phyloP scores from a whole-genome alignment of 2,329 filamentous ascomycete species.

The Phialophora macrospora region DNA sequence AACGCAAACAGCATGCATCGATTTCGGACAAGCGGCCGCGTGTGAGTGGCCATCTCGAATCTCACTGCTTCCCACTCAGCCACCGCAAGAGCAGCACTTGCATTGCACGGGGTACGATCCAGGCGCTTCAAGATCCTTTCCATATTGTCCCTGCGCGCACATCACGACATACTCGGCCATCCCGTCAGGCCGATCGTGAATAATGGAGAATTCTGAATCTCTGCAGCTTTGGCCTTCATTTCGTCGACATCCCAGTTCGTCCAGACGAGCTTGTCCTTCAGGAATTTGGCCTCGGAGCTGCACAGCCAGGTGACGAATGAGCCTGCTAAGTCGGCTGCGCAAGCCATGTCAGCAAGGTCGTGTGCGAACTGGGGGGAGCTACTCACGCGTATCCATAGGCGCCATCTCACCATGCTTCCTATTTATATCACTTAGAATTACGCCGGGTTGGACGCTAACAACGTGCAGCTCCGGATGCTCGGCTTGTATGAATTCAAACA shows the following conservation, averaged over 20 bases:
- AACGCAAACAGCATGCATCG: neutral
- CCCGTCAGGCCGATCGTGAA: constrained; percentile 12
- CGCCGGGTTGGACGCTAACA: constrained; percentile 53
- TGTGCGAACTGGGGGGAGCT: neutral
- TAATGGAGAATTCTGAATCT: constrained; percentile 40
- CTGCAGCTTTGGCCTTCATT: constrained; percentile 48
- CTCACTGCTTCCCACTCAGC: neutral
- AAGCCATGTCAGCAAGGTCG: neutral
- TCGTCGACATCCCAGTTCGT: constrained; percentile 60
- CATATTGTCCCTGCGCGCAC: neutral
- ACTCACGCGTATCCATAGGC: constrained; percentile 14
- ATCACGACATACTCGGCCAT: constrained; percentile 14
- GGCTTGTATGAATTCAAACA: constrained; percentile 50
- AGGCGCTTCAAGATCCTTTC: neutral
- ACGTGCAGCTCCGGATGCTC: constrained; percentile 50
- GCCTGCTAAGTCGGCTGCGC: constrained; percentile 38
- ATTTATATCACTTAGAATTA: constrained; percentile 27
- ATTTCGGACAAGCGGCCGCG: no score
- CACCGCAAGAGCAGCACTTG: neutral
- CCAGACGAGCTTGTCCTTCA: constrained; percentile 56
- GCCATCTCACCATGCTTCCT: constrained; percentile 6
- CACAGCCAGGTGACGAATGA: constrained; percentile 55
- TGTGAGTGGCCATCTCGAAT: neutral
- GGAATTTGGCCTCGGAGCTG: constrained; percentile 53
- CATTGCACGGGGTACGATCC: no score